These are phyloP conservation scores for Blastobotrys petasosporus DNA, from an alignment of 1,139 yeast genomes.

Conservation along the genomic window DNA sequence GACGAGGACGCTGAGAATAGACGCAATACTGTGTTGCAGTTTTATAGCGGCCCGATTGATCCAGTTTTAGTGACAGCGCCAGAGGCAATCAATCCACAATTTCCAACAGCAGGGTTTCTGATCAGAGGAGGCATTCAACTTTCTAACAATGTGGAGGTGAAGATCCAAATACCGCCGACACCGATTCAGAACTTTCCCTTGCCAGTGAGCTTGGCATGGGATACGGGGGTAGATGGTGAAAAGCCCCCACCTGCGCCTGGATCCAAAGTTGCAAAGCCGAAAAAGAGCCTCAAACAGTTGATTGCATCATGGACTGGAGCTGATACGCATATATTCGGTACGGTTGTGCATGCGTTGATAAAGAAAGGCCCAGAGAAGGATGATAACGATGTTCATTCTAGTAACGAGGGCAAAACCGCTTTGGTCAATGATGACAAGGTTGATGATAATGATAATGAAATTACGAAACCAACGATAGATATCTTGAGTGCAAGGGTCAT, in stretches of 20 bases:
- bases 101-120: constrained; percentile 22
- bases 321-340: not conserved
- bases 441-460: not conserved
- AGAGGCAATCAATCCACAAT: constrained; percentile 4
- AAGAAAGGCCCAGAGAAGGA: not conserved
- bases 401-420: not conserved
- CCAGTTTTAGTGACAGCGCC: constrained; percentile 21
- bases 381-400: too few relatives aligned
- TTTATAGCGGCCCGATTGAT: constrained; percentile 28
- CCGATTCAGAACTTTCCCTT: constrained; percentile 7
- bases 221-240: not conserved
- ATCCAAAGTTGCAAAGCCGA: constrained; percentile 1
- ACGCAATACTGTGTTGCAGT: constrained; percentile 27
- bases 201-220: too few relatives aligned
- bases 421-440: not conserved
- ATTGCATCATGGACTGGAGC: not conserved
- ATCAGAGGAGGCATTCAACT: constrained; percentile 30
- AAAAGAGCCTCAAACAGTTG: constrained; percentile 5
- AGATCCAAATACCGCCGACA: constrained; percentile 21
- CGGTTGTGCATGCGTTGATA: constrained; percentile 4
- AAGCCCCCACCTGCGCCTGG: not conserved
- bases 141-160: constrained; percentile 29
- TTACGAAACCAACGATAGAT: constrained; percentile 43
- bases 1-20: constrained; percentile 18
- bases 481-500: constrained; percentile 72